Conservation (phyloP, 2,329 filamentous ascomycete genomes). For the Monascus ruber region DNA sequence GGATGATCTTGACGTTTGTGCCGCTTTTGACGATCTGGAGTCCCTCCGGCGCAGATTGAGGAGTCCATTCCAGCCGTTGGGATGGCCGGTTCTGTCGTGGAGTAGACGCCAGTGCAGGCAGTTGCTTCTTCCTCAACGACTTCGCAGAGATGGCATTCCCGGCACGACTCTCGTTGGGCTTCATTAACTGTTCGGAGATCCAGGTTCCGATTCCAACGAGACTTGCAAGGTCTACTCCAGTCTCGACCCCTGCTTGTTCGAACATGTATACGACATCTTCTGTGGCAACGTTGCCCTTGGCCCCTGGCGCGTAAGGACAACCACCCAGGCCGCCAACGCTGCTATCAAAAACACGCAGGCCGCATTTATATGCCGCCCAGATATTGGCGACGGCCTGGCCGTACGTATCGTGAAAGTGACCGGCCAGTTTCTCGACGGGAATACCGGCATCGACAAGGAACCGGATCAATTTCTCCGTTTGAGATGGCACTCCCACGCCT, state of each 20-base stretch:
- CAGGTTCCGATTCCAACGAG: constrained; percentile 59
- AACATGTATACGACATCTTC: constrained; percentile 71
- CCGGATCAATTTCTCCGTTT: constrained; percentile 20
- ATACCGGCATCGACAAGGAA: constrained; percentile 40
- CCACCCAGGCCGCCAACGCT: constrained; percentile 73
- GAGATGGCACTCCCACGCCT: constrained; percentile 61
- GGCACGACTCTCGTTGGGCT: constrained; percentile 51
- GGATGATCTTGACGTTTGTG: constrained; percentile 9
- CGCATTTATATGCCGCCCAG: constrained; percentile 63
- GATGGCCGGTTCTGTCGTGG: neutral
- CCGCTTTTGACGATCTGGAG: neutral
- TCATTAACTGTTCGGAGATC: constrained; percentile 52
- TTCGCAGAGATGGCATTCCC: constrained; percentile 41
- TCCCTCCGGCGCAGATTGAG: constrained; percentile 11
- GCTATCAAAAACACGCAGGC: constrained; percentile 66
- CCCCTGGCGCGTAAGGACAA: constrained; percentile 74
- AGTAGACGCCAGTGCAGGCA: neutral
- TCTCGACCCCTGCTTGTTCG: constrained; percentile 52
- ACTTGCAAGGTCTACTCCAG: constrained; percentile 54
- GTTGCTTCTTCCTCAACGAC: neutral
- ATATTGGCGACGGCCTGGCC: constrained; percentile 77
- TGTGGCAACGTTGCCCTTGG: constrained; percentile 75
- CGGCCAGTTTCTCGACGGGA: constrained; percentile 57
- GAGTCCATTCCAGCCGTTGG: neutral
- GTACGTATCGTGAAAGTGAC: constrained; percentile 86